Evolutionary conservation across 306 rosid genomes (phyloP).

Genomic region (Lagenaria siceraria): DNA sequence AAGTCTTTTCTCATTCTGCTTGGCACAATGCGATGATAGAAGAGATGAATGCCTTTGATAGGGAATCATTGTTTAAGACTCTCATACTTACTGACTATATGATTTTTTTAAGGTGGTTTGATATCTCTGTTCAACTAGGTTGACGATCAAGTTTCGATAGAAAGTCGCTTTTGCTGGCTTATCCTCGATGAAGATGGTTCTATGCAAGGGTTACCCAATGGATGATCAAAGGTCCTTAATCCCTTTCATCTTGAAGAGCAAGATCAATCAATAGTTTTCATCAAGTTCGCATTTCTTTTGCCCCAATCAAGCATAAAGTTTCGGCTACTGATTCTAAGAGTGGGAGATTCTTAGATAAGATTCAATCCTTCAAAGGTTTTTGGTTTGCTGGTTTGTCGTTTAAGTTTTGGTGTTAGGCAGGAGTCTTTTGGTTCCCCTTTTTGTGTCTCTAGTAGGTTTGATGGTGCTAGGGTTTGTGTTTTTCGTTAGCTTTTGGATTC

Average conservation of each 20-base stretch:
- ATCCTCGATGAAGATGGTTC: background rate
- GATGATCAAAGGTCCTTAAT: background rate
- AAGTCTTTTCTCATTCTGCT: too few species aligned
- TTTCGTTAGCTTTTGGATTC: too few species aligned
- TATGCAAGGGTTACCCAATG: background rate
- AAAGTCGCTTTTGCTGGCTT: background rate
- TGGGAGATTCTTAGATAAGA: background rate
- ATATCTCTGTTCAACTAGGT: too few species aligned
- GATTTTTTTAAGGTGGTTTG: too few species aligned
- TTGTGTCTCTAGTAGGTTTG: background rate
- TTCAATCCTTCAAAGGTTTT: background rate
- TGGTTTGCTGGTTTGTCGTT: background rate
- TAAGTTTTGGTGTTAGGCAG: background rate
- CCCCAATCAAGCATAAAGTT: background rate
- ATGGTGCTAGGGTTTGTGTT: background rate
- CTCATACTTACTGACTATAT: too few species aligned
- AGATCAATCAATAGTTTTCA: background rate
- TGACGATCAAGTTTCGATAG: too few species aligned
- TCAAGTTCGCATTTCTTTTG: background rate
- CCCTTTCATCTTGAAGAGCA: background rate
- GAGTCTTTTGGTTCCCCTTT: background rate
- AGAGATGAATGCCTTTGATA: too few species aligned
- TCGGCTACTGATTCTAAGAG: background rate
- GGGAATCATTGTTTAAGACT: too few species aligned
- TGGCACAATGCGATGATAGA: too few species aligned